A percentile compares a stretch with the other conserved stretches of the same genome.
Conservation (phyloP, 257 asterid species). For the Agastache rugosa region DNA sequence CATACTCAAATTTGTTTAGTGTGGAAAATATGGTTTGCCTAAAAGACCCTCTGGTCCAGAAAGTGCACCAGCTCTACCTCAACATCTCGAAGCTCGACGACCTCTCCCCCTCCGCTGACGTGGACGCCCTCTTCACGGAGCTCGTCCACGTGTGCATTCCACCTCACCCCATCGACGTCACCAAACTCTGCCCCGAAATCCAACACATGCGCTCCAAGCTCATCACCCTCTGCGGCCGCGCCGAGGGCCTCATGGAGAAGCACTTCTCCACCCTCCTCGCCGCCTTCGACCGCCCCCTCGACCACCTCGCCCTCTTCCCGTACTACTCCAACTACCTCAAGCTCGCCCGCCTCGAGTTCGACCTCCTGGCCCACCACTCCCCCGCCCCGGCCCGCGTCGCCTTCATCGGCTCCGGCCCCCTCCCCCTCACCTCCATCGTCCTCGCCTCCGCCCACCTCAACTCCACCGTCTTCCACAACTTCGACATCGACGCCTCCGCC, state of each 20-base stretch:
- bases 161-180: conserved; percentile 76
- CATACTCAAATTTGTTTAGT: too few species aligned
- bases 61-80: conserved; percentile 55
- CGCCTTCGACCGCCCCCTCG: conserved; percentile 57
- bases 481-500: conserved; percentile 69
- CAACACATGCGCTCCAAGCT: conserved; percentile 69
- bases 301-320: conserved; percentile 67
- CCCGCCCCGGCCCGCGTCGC: conserved; percentile 53
- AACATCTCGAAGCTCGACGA: conserved; percentile 63
- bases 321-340: conserved; percentile 78
- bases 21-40: conserved; percentile 75
- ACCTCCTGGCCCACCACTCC: conserved; percentile 54
- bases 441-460: conserved; percentile 68
- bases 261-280: conserved; percentile 67
- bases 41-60: conserved; percentile 65
- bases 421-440: conserved; percentile 89
- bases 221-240: conserved; percentile 68
- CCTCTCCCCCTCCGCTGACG: conserved; percentile 72
- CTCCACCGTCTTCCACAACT: conserved; percentile 66
- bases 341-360: conserved; percentile 67
- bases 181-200: conserved; percentile 60
- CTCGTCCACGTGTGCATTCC: conserved; percentile 85
- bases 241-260: conserved; percentile 75
- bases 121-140: conserved; percentile 66
- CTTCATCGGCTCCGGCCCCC: conserved; percentile 87